These are phyloP conservation scores for Kalmusia sp. DNA, from an alignment of 2,329 filamentous ascomycete species.

Conservation along the genomic window DNA sequence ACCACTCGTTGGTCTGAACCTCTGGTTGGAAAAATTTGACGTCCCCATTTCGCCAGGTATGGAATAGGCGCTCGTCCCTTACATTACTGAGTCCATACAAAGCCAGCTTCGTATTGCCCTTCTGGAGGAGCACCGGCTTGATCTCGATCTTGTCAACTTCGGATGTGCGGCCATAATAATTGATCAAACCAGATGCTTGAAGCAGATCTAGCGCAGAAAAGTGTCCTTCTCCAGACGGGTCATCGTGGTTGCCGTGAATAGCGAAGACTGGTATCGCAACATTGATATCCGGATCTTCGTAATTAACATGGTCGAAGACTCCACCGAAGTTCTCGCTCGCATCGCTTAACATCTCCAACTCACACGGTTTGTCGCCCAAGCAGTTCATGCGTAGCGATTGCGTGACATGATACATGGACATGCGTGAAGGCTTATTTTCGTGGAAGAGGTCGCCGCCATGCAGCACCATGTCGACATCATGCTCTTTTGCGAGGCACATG, in stretches of 20 bases:
- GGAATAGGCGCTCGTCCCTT: conserved; percentile 90
- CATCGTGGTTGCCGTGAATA: conserved; percentile 98
- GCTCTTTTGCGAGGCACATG: conserved; percentile 82
- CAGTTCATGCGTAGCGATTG: conserved; percentile 91
- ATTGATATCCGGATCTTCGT: conserved; percentile 97
- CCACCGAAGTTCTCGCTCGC: conserved; percentile 87
- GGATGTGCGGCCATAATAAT: conserved; percentile 92
- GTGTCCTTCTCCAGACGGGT: conserved; percentile 95
- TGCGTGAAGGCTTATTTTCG: conserved; percentile 95
- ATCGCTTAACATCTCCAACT: conserved; percentile 93
- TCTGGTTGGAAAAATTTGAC: conserved; percentile 92
- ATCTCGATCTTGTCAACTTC: conserved; percentile 93
- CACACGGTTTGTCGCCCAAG: conserved; percentile 92
- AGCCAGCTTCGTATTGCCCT: conserved; percentile 89
- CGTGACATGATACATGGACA: conserved; percentile 98
- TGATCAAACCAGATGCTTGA: conserved; percentile 88
- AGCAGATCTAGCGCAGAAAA: conserved; percentile 89
- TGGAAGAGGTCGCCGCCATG: conserved; percentile 96
- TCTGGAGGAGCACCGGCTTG: conserved; percentile 91
- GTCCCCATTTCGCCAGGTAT: conserved; percentile 89
- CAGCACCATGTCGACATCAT: conserved; percentile 97
- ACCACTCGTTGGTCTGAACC: conserved; percentile 86
- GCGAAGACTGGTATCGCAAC: conserved; percentile 97
- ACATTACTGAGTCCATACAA: conserved; percentile 96
- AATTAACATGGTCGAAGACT: conserved; percentile 93